Evolutionary conservation across 2,329 filamentous ascomycete species (phyloP).

Genomic region (Aspergillus floridensis): DNA sequence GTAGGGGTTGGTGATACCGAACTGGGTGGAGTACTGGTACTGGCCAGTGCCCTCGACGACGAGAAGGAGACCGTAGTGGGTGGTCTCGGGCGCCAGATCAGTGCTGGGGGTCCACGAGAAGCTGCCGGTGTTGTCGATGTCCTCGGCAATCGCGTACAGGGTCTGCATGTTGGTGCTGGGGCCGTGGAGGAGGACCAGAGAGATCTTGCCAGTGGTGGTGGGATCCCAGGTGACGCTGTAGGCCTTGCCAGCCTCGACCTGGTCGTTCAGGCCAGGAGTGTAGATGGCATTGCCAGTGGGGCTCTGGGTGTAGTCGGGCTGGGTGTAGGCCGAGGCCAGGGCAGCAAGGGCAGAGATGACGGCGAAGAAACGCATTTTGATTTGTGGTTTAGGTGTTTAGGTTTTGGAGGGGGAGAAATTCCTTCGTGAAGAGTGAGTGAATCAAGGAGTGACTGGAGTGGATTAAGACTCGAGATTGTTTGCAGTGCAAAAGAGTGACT

Average conservation of each 20-base stretch:
- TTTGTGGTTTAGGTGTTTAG: conserved; percentile 8
- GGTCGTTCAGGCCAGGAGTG: conserved; percentile 50
- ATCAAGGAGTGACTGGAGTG: conserved; percentile 29
- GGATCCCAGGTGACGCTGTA: conserved; percentile 60
- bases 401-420: neutral
- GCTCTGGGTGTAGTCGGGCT: conserved; percentile 34
- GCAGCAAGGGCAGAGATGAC: conserved; percentile 40
- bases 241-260: conserved; percentile 55
- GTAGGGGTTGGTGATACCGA: conserved; percentile 51
- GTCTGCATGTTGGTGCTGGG: conserved; percentile 55
- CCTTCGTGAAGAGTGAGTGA: conserved; percentile 2
- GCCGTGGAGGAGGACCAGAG: conserved; percentile 60
- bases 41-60: conserved; percentile 58
- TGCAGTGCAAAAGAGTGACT: conserved; percentile 23
- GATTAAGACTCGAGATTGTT: conserved; percentile 13
- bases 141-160: conserved; percentile 52
- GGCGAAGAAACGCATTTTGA: conserved; percentile 42
- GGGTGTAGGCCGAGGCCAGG: conserved; percentile 37
- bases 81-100: conserved; percentile 47
- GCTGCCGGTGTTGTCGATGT: conserved; percentile 55
- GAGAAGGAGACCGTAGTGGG: conserved; percentile 61
- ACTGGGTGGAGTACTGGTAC: conserved; percentile 63
- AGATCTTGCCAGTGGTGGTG: conserved; percentile 43
- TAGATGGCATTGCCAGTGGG: conserved; percentile 56
- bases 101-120: conserved; percentile 56